Base-by-base conservation (phyloP, 306 rosid genomes). In the Citrullus colocynthis region DNA sequence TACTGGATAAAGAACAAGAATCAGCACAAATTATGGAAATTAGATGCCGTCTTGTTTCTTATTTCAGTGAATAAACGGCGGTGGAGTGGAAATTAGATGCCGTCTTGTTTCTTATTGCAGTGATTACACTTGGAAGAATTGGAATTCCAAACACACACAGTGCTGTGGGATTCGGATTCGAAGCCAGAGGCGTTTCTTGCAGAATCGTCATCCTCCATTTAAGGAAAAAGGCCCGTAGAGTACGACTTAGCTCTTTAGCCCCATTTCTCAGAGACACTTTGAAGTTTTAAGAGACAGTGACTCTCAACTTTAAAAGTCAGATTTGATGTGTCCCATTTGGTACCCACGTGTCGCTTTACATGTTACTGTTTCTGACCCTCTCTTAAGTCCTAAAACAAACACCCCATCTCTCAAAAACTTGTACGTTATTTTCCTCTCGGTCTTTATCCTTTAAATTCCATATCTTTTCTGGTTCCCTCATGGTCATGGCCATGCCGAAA, bases 271-370 rank as follows among this genome's bases (percentile, higher is more conserved):
- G 34, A 67, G 9, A 45, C 58, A 70, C 76, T 70, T 70, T 21
- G 39, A 70, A 45, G 76, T 70, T 78, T 66, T 70, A 69, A 78
- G 81, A 54, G 71, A 80, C 77, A 77, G 52, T 42, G 63, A 54
- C 76, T 52, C 73, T 49, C 28, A 63, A 44, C 57, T 79, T 62
- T 75, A 37, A 20, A 69, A 15, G 28, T 57, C 37, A 70, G 59
- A 78, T 79, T 81, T 80, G 88, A 89, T 86, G 91, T 87, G 89
- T 87, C 89, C 63, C 79, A 78, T 14, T 80, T 81, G 32, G 77
- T 78, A 81, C 73, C 77, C 55, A 87, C 91, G 87, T 84, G 89
- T 86, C 88, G 74, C 51, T 80, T 15, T 74, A 79, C 78, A 88
- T 78, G 83, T 74, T 36, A 28, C 73, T 57, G 63, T 61, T 58